These are phyloP conservation scores for Colletotrichum melonis DNA, from an alignment of 2,329 filamentous ascomycete species.

Conservation along the genomic window DNA sequence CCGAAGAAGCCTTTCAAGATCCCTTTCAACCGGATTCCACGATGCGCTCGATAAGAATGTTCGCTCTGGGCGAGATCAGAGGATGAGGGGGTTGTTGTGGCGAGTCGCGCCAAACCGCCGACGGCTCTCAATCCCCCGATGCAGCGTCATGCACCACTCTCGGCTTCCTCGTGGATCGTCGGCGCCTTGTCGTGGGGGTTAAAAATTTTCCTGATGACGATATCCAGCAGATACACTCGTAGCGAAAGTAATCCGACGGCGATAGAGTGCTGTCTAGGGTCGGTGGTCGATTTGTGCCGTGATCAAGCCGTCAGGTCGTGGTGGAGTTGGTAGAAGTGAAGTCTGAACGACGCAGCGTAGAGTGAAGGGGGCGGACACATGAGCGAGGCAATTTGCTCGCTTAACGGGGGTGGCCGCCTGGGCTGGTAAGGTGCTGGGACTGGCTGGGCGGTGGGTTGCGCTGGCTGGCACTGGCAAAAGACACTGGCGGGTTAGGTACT, in stretches of 20 bases:
- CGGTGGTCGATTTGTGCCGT: conserved; percentile 32
- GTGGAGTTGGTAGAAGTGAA: conserved; percentile 37
- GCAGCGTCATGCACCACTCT: conserved; percentile 47
- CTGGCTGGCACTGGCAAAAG: conserved; percentile 31
- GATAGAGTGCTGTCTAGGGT: conserved; percentile 25
- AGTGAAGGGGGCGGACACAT: conserved; percentile 37
- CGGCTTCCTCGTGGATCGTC: conserved; percentile 24
- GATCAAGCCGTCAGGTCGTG: conserved; percentile 32
- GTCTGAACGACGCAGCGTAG: conserved; percentile 36
- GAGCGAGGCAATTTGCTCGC: conserved; percentile 36
- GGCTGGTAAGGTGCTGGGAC: conserved; percentile 13
- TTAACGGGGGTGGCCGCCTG: conserved; percentile 35
- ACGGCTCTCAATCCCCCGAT: conserved; percentile 49
- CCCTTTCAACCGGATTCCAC: conserved; percentile 20
- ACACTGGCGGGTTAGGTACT: background rate
- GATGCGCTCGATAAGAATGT: conserved; percentile 38
- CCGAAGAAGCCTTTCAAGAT: conserved; percentile 21
- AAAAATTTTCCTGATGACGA: conserved; percentile 12
- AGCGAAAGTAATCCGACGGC: conserved; percentile 31
- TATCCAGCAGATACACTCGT: conserved; percentile 19
- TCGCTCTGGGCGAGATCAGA: conserved; percentile 34
- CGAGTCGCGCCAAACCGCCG: conserved; percentile 52
- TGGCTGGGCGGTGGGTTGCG: conserved; percentile 22
- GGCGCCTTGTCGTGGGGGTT: conserved; percentile 3
- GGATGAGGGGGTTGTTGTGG: conserved; percentile 44